Evolutionary conservation across 1,139 yeast species (phyloP).

Genomic region (Arxiozyma bovina): DNA sequence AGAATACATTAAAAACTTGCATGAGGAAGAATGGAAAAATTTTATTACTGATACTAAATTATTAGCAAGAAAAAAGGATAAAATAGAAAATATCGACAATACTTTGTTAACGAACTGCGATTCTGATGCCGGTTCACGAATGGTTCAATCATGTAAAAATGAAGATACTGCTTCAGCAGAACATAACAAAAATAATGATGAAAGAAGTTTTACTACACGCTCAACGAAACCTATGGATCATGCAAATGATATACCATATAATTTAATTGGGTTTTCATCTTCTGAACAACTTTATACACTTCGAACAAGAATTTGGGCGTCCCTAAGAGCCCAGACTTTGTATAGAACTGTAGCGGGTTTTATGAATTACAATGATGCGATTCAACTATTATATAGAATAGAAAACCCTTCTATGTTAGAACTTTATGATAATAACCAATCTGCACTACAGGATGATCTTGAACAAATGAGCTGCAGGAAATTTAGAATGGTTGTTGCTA

Average conservation of each 20-base stretch:
- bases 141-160: background rate
- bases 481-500: conserved; percentile 58
- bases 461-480: conserved; percentile 52
- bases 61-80: conserved; percentile 27
- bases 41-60: conserved; percentile 60
- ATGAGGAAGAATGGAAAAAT: conserved; percentile 66
- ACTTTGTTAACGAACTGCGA: background rate
- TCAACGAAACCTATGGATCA: conserved; percentile 19
- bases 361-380: conserved; percentile 59
- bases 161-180: background rate
- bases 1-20: conserved; percentile 64
- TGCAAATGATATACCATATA: conserved; percentile 55
- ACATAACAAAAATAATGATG: background rate
- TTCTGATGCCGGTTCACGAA: background rate
- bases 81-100: background rate
- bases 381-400: conserved; percentile 53
- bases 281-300: conserved; percentile 52
- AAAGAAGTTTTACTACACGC: conserved; percentile 2
- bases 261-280: conserved; percentile 62
- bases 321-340: conserved; percentile 66
- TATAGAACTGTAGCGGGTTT: conserved; percentile 75
- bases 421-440: conserved; percentile 31
- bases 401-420: conserved; percentile 48
- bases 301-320: conserved; percentile 76
- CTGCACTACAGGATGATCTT: conserved; percentile 37